Evolutionary conservation across 2,329 filamentous ascomycete species (phyloP).

Genomic region (Westerdykella ornata): DNA sequence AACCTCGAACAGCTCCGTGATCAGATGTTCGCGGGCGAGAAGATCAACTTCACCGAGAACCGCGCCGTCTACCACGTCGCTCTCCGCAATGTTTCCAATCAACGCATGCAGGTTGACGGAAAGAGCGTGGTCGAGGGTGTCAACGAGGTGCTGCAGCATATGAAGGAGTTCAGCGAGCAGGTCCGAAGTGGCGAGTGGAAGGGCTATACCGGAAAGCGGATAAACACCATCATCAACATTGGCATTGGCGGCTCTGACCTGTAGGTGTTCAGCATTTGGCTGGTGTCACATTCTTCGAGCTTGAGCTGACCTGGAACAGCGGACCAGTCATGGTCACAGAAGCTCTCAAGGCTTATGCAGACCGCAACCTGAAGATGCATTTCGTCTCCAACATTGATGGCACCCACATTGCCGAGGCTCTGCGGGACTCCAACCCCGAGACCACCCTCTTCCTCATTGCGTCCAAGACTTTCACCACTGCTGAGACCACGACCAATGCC

Average conservation of each 20-base stretch:
- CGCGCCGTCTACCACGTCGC: slow-evolving; percentile 94
- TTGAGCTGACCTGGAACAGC: slow-evolving; percentile 37
- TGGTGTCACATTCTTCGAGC: not conserved
- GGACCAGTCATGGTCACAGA: slow-evolving; percentile 99
- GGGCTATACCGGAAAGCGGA: slow-evolving; percentile 93
- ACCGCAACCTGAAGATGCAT: slow-evolving; percentile 79
- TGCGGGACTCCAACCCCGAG: slow-evolving; percentile 83
- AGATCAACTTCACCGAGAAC: slow-evolving; percentile 99
- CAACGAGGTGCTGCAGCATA: slow-evolving; percentile 86
- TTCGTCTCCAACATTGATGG: slow-evolving; percentile 99
- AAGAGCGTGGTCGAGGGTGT: slow-evolving; percentile 95
- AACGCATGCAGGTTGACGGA: slow-evolving; percentile 77
- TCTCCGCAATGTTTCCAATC: slow-evolving; percentile 80
- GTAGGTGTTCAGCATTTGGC: slow-evolving; percentile 50
- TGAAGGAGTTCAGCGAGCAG: slow-evolving; percentile 97
- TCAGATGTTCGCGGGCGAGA: slow-evolving; percentile 94
- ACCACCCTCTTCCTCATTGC: slow-evolving; percentile 98
- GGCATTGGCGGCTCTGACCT: slow-evolving; percentile 98
- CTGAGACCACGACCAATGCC: slow-evolving; percentile 94
- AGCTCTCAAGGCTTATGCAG: slow-evolving; percentile 89
- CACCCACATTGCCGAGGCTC: slow-evolving; percentile 92
- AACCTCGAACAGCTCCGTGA: slow-evolving; percentile 88
- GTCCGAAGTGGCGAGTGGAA: slow-evolving; percentile 94
- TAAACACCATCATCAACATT: slow-evolving; percentile 93
- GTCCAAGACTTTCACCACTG: slow-evolving; percentile 98